Base-by-base conservation (phyloP, 768 basidiomycete species). In the Russula brevipes region DNA sequence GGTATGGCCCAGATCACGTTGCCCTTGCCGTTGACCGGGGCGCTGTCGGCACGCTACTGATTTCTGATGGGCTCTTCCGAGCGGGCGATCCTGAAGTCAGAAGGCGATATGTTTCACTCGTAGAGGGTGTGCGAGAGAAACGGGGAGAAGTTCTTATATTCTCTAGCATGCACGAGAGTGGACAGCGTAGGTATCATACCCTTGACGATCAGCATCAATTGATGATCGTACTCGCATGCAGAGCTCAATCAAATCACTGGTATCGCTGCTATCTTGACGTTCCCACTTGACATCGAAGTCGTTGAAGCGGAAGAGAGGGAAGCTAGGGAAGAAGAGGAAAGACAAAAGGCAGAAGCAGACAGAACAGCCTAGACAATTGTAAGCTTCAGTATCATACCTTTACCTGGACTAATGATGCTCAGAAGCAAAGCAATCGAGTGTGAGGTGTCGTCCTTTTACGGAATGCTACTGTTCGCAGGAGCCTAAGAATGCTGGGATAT, bases 121-220 rank as follows among this genome's bases (percentile, higher is more conserved):
- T 96, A 0, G 96, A 99, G 74, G 85, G 84, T 41, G 94, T 98
- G 16, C 86, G 88, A 68, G 81, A 85, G 51, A 91, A 89, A 67
- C 93, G 94, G 31, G 96, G 87, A 31, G 95, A 98, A 71, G 94
- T 94, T 5, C 80, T 98, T 19, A 94, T 98, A 67, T 99, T 98
- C 75, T 98, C 96, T 4, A 98, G 94, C 70, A 98, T 99, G 97
- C 97, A 99, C 72, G 97, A 99, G 76, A 93, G 91, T 24, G 97
- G 97, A 14, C 94, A 98, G 81, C 95, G 94, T 96, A 71, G 70
- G 91, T 78, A 39, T 39, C n/a, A 49, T 61, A 35, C 38, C 35
- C 5, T 59, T 33, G 19, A 41, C 9, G 41, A 44, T 49, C 12
- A 9, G 36, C 24, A 10, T 39, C 19, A 12, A 61, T 57, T 30